Base-by-base conservation (phyloP, 148 eudicot species). In the Linanthus parryae region DNA sequence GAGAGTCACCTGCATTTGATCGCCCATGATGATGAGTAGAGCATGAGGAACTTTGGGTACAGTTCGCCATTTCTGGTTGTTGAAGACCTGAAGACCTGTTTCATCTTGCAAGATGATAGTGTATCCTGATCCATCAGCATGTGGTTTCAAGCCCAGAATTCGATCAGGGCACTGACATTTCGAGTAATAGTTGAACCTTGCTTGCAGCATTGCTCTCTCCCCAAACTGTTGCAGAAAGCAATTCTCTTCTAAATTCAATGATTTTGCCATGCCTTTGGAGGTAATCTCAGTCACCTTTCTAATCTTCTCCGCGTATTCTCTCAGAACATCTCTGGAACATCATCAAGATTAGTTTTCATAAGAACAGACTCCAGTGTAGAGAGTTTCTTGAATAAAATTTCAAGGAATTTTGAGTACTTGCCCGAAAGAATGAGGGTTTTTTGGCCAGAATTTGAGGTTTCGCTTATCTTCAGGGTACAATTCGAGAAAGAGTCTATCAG, bases 1-100 rank as follows among this genome's bases (percentile, higher is more conserved):
- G 5, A 25, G 15, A 23, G 13, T 54, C 59, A 77, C 83, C 83
- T 78, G 76, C 71, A 71, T 67, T 58, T 78, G 79, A 55, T 78
- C 83, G 13, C 61, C 83, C 64, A 64, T 39, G 25, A 67, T 57
- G 34, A 78, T 46, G 14, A 74, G 34, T 24, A 78, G 28, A 3
- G 79, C 60, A 9, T 61, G 15, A 45, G 69, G 69, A 49, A 56
- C 30, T 9, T 39, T 35, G 8, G 83, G 76, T 44, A 70, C 73
- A 9, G 70, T 70, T 51, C n/a, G 47, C 83, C 76, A 73, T 19
- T 61, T 56, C 19, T 42, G 67, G 7, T 67, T 53, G 26, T 64
- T 59, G 38, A 34, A 59, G 48, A 76, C 25, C 16, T 76, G 81
- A 25, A 76, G 62, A 7, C 73, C 81, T 7, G 54, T 57, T 34